Conservation (phyloP, 768 basidiomycete genomes). For the Tremella mesenterica region DNA sequence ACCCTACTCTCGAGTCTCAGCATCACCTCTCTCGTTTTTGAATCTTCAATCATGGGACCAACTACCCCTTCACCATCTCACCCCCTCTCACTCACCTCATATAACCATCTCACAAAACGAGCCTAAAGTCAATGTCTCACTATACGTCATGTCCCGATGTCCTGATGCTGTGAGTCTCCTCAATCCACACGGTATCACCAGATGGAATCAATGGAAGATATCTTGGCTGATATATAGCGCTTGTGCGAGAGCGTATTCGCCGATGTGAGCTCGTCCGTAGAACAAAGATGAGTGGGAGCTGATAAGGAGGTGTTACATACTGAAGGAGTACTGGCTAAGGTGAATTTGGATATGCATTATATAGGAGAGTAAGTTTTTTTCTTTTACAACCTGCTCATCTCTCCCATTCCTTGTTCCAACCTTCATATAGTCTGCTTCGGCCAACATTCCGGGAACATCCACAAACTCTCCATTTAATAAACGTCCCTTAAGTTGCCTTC, state of each 20-base stretch:
- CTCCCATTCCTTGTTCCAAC: background rate
- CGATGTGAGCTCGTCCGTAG: conserved; percentile 47
- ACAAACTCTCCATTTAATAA: too few relatives aligned
- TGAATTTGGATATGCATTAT: conserved; percentile 63
- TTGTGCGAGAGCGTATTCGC: conserved; percentile 72
- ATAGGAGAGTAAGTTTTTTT: conserved; percentile 57
- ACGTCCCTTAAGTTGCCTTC: background rate
- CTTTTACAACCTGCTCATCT: background rate
- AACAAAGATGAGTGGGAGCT: too few relatives aligned
- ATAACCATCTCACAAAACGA: too few relatives aligned
- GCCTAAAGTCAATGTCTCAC: conserved; percentile 27
- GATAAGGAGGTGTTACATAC: conserved; percentile 45
- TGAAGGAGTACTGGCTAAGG: conserved; percentile 53
- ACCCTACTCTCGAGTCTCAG: too few relatives aligned
- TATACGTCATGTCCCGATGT: conserved; percentile 59
- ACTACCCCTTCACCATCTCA: too few relatives aligned
- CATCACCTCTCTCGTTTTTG: too few relatives aligned
- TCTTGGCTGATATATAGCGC: conserved; percentile 36
- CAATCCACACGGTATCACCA: background rate
- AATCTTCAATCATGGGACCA: too few relatives aligned
- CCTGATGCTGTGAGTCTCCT: conserved; percentile 58
- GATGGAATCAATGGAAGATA: background rate
- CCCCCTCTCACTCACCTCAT: too few relatives aligned
- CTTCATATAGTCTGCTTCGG: background rate
- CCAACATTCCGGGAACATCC: background rate